Evolutionary conservation across 768 basidiomycete species (phyloP), one percentile per base, ranked within the genome.

Genomic region (Mycena haematopus): DNA sequence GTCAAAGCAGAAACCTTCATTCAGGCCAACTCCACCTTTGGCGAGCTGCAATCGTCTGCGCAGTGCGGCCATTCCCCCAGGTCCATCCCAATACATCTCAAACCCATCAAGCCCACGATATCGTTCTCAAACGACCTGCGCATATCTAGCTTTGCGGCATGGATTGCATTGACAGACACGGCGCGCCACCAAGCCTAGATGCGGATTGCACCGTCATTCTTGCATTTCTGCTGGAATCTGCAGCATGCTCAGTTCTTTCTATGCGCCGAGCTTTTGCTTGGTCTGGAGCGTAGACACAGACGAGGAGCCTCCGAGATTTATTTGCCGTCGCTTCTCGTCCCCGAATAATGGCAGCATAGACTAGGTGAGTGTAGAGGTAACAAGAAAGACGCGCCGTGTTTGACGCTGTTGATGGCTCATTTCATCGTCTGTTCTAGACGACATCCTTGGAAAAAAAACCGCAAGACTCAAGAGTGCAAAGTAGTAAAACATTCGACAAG

Each of bases 181-280:
- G 86, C 87, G 7, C 88, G 76, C 86, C 89, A 93, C 85, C 84
- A 89, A 19, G 85, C 82, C 69, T 93, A 92, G 25, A 95, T 79
- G 55, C 74, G 78, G 5, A 80, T 70, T 0, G 90, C 90, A 49
- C 77, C 82, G 25, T 91, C 90, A 47, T 83, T 79, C 60, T 80
- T 79, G 47, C 78, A 80, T 64, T 86, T n/a, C n/a, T 9, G 29
- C 29, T 31, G 29, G 4, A 31, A 31, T 31, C 9, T 84, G 22
- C n/a, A n/a, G n/a, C n/a, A n/a, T 76, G 76, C 54, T 84, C 83
- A 29, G 81, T 75, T 31, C 92, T 80, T 68, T 90, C 86, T 33
- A 78, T 74, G 35, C 91, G 78, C 55, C 82, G 81, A n/a, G 81
- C 81, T 66, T 85, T 87, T 21, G 88, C 91, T 55, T 83, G 79